Evolutionary conservation across 1,139 yeast species (phyloP).

Genomic region (Yamadazyma songkhlaensis): DNA sequence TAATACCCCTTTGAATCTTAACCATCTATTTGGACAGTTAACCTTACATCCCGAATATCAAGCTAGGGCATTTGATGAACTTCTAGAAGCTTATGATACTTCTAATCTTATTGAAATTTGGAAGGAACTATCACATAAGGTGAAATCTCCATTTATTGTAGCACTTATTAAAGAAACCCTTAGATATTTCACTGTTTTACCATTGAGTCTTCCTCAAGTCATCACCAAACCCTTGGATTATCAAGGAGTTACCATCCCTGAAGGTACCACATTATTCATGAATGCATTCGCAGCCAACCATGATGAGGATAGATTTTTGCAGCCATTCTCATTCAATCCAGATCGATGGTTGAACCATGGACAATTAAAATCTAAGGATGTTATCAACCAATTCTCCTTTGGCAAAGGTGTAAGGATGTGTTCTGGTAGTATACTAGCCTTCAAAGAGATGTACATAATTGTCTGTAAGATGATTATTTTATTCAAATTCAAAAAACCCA

Average conservation of each 20-base stretch:
- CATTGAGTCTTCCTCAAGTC: slow-evolving; percentile 62
- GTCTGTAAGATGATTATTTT: slow-evolving; percentile 30
- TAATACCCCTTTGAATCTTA: slow-evolving; percentile 64
- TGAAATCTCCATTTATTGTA: slow-evolving; percentile 44
- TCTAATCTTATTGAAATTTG: slow-evolving; percentile 43
- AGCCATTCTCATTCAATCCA: slow-evolving; percentile 56
- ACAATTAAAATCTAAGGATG: slow-evolving; percentile 17
- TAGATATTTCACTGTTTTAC: slow-evolving; percentile 63
- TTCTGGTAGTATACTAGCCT: slow-evolving; percentile 62
- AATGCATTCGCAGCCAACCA: slow-evolving; percentile 73
- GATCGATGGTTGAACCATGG: slow-evolving; percentile 50
- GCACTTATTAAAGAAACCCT: slow-evolving; percentile 66
- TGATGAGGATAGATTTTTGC: slow-evolving; percentile 44
- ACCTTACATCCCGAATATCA: slow-evolving; percentile 44
- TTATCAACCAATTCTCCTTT: slow-evolving; percentile 53
- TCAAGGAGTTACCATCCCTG: slow-evolving; percentile 44
- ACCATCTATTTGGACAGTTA: slow-evolving; percentile 60
- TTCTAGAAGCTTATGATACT: slow-evolving; percentile 24
- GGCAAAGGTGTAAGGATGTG: slow-evolving; percentile 74
- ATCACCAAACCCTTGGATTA: slow-evolving; percentile 50
- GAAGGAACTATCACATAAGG: slow-evolving; percentile 33
- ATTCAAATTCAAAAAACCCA: slow-evolving; percentile 43
- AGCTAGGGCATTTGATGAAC: slow-evolving; percentile 31
- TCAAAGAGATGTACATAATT: slow-evolving; percentile 54
- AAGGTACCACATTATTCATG: slow-evolving; percentile 56